These are phyloP conservation scores for Lepiota venenata DNA, from an alignment of 768 basidiomycete species.

Conservation along the genomic window DNA sequence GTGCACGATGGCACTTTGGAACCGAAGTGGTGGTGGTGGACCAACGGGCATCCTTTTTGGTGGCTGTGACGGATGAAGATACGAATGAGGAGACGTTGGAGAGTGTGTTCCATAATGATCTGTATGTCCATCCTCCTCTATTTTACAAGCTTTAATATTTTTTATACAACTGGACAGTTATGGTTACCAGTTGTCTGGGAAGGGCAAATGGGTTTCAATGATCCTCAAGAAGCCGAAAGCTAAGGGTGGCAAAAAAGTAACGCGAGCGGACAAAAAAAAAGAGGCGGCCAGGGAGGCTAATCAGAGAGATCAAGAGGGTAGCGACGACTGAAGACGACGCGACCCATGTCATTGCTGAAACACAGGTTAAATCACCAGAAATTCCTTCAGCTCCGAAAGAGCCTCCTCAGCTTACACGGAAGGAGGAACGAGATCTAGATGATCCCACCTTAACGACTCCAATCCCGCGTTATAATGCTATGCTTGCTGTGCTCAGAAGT, in stretches of 20 bases:
- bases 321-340: slow-evolving; percentile 19
- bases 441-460: slow-evolving; percentile 67
- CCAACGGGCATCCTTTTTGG: slow-evolving; percentile 80
- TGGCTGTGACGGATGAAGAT: slow-evolving; percentile 85
- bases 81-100: slow-evolving; percentile 79
- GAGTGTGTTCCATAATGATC: slow-evolving; percentile 84
- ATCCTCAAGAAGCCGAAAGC: slow-evolving; percentile 72
- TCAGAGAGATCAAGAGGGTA: slow-evolving; percentile 16
- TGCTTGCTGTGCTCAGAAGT: slow-evolving; percentile 82
- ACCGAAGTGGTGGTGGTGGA: slow-evolving; percentile 31
- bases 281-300: slow-evolving; percentile 13
- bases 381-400: background rate
- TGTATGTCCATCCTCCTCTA: slow-evolving; percentile 43
- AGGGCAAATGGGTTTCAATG: slow-evolving; percentile 78
- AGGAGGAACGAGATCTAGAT: slow-evolving; percentile 41
- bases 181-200: slow-evolving; percentile 71
- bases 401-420: background rate
- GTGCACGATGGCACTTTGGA: slow-evolving; percentile 86
- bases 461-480: slow-evolving; percentile 78
- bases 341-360: slow-evolving; percentile 2
- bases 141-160: background rate
- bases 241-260: slow-evolving; percentile 29
- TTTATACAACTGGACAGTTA: slow-evolving; percentile 40
- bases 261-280: slow-evolving; percentile 40
- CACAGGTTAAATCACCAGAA: background rate